Evolutionary conservation across 78 protist species (phyloP).

Genomic region (Fonticula alba): DNA sequence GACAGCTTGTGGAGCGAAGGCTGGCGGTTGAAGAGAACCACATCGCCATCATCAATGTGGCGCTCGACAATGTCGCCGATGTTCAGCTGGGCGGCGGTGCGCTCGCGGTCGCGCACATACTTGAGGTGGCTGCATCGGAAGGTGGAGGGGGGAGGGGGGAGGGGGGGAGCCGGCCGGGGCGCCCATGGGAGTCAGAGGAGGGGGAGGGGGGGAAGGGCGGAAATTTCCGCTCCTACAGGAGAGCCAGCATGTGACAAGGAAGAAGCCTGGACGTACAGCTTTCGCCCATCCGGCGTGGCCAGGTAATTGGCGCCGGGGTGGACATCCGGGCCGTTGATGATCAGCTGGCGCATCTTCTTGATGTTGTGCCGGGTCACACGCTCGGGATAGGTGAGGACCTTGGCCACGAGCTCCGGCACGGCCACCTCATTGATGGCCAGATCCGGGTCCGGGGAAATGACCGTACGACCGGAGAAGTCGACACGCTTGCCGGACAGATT

Average conservation of each 20-base stretch:
- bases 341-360: conserved; percentile 19
- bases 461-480: conserved; percentile 95
- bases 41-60: conserved; percentile 82
- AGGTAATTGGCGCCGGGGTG: conserved; percentile 9
- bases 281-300: not conserved
- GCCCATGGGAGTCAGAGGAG: too few species aligned
- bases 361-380: conserved; percentile 54
- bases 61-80: conserved; percentile 84
- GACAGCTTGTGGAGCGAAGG: conserved; percentile 93
- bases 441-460: conserved; percentile 99
- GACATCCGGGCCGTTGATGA: conserved; percentile 47
- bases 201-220: too few species aligned
- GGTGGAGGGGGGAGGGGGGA: too few species aligned
- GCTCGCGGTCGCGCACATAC: conserved; percentile 19
- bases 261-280: not conserved
- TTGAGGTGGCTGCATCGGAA: not conserved
- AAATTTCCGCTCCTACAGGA: not conserved
- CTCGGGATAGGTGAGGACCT: conserved; percentile 88
- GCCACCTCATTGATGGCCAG: conserved; percentile 80
- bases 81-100: conserved; percentile 36
- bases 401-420: conserved; percentile 75
- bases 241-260: not conserved
- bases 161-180: too few species aligned
- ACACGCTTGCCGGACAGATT: conserved; percentile 96
- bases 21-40: conserved; percentile 96